Conservation (phyloP, 345 rosid species). For the Erysimum cheiranthoides region DNA sequence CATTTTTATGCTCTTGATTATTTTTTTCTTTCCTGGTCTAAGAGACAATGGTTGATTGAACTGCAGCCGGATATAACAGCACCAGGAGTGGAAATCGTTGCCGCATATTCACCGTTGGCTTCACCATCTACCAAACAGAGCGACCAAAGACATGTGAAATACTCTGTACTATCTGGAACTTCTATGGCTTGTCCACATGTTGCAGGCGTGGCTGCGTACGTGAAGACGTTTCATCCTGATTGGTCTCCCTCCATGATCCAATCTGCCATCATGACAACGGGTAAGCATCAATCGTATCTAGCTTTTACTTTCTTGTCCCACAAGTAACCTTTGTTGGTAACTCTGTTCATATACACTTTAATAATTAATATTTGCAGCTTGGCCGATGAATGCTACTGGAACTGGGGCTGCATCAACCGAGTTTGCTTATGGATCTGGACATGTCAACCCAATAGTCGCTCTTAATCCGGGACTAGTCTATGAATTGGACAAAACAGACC, state of each 20-base stretch:
- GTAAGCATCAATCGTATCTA: constrained; percentile 36
- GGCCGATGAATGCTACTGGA: constrained; percentile 44
- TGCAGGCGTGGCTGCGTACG: constrained; percentile 53
- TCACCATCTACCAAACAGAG: background rate
- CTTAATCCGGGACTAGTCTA: constrained; percentile 52
- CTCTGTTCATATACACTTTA: background rate
- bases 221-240: constrained; percentile 51
- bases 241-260: constrained; percentile 67
- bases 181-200: constrained; percentile 71
- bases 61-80: constrained; percentile 60
- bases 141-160: constrained; percentile 41
- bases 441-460: constrained; percentile 57
- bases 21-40: background rate
- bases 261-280: constrained; percentile 71
- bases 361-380: constrained; percentile 42
- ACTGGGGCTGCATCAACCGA: constrained; percentile 28
- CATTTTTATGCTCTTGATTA: background rate
- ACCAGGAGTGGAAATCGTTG: constrained; percentile 57
- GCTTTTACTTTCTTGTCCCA: constrained; percentile 7
- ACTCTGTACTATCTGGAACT: constrained; percentile 52
- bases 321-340: background rate
- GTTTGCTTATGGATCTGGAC: constrained; percentile 65
- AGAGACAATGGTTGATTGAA: background rate
- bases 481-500: constrained; percentile 43
- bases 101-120: constrained; percentile 47